Evolutionary conservation across 164 flowering plant species (phyloP).

Genomic region (Umbellularia californica): DNA sequence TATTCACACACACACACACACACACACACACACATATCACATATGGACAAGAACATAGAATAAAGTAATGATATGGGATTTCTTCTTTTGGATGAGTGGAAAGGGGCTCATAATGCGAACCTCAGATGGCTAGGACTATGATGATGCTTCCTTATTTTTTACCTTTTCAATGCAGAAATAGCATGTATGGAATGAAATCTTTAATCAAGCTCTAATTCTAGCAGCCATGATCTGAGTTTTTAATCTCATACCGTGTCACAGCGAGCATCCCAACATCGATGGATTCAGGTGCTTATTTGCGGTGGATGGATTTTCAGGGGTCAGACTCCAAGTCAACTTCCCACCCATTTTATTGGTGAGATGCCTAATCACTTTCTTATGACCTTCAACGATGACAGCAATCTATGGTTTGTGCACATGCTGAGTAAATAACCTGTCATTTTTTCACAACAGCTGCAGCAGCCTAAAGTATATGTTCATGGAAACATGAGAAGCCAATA

Average conservation of each 20-base stretch:
- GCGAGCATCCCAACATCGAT: constrained; percentile 58
- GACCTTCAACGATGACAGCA: neutral
- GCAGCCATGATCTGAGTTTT: neutral
- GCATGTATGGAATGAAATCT: neutral
- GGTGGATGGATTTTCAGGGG: constrained; percentile 58
- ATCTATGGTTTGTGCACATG: neutral
- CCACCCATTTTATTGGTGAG: constrained; percentile 68
- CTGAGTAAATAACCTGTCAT: neutral
- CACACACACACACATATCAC: no score
- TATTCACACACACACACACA: no score
- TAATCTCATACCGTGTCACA: constrained; percentile 21
- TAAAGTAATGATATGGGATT: neutral
- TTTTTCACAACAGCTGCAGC: constrained; percentile 45
- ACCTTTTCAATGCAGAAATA: neutral
- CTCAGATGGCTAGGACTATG: neutral
- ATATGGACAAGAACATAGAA: no score
- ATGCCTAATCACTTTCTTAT: neutral
- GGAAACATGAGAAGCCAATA: constrained; percentile 40
- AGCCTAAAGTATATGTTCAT: constrained; percentile 72
- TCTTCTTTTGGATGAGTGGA: neutral
- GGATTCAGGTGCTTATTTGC: constrained; percentile 75
- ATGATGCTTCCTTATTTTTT: neutral
- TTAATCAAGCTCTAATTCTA: neutral
- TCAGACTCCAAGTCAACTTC: constrained; percentile 36
- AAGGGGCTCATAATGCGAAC: neutral